Evolutionary conservation across 2,329 filamentous ascomycete species (phyloP).

Genomic region (Gaeumannomyces sp.): DNA sequence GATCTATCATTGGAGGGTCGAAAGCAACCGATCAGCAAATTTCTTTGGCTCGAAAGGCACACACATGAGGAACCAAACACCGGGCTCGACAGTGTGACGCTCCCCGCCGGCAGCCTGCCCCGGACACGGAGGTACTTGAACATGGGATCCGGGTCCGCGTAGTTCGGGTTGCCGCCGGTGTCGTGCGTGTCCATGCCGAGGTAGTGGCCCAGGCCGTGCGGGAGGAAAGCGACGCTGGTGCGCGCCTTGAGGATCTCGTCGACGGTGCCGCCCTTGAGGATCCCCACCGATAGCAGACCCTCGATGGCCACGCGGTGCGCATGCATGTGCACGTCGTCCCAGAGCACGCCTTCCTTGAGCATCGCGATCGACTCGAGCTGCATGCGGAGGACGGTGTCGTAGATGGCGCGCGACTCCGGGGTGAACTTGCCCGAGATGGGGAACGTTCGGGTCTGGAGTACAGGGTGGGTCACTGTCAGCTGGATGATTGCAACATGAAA

Average conservation of each 20-base stretch:
- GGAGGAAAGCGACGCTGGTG: slow-evolving; percentile 86
- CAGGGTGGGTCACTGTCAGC: not conserved
- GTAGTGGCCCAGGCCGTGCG: slow-evolving; percentile 86
- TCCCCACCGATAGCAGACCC: slow-evolving; percentile 68
- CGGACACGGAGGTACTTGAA: slow-evolving; percentile 83
- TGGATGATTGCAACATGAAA: not conserved
- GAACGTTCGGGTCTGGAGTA: slow-evolving; percentile 70
- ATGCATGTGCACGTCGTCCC: slow-evolving; percentile 74
- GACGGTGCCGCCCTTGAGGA: slow-evolving; percentile 53
- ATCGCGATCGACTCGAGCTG: slow-evolving; percentile 69
- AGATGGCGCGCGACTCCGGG: slow-evolving; percentile 65
- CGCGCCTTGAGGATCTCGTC: slow-evolving; percentile 70
- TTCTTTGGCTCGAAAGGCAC: not conserved
- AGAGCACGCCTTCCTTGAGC: slow-evolving; percentile 67
- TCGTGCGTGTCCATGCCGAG: slow-evolving; percentile 92
- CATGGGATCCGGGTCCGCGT: slow-evolving; percentile 71
- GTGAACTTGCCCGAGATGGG: slow-evolving; percentile 70
- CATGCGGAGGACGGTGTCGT: slow-evolving; percentile 81
- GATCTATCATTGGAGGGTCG: slow-evolving; percentile 38
- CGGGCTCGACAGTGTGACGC: slow-evolving; percentile 90
- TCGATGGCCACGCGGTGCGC: slow-evolving; percentile 79
- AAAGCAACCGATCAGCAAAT: slow-evolving; percentile 2
- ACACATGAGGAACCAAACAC: slow-evolving; percentile 40
- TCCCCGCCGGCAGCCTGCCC: slow-evolving; percentile 65
- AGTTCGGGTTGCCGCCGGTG: slow-evolving; percentile 71